Percentiles rank a stretch among this genome's conserved stretches.
Conservation (phyloP, 139 green algal species). For the Auxenochlorella protothecoides region DNA sequence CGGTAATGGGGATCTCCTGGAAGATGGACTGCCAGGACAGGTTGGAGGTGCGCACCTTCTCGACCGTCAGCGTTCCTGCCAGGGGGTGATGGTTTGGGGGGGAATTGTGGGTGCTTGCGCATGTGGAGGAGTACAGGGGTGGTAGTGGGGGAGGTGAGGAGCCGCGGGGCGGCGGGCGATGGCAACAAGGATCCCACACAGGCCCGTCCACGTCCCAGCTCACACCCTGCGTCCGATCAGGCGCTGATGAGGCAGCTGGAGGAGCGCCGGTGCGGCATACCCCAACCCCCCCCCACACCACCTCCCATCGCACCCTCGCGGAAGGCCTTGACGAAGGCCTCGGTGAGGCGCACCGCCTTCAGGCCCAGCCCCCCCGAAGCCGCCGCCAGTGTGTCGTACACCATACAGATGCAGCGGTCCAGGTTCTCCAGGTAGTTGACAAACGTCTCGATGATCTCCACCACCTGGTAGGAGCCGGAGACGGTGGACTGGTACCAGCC, state of each 20-base stretch:
- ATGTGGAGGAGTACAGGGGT: background rate
- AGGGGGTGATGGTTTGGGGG: background rate
- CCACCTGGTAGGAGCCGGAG: conserved; percentile 66
- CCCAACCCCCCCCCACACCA: conserved; percentile 49
- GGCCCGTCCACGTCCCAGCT: too few relatives aligned
- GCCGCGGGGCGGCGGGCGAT: too few relatives aligned
- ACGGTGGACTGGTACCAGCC: conserved; percentile 66
- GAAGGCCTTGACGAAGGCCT: conserved; percentile 85
- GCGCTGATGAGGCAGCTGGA: too few relatives aligned
- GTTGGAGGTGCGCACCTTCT: conserved; percentile 45
- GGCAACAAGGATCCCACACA: too few relatives aligned
- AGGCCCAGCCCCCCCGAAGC: conserved; percentile 28
- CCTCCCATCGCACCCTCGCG: conserved; percentile 28
- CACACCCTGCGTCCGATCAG: too few relatives aligned
- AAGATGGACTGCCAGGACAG: conserved; percentile 89
- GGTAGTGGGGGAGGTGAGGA: too few relatives aligned
- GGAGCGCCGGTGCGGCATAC: too few relatives aligned
- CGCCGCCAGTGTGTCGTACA: conserved; percentile 76
- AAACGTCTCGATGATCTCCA: conserved; percentile 97
- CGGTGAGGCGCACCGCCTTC: conserved; percentile 79
- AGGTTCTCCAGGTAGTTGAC: conserved; percentile 95
- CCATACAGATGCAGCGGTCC: conserved; percentile 87
- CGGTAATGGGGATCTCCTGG: conserved; percentile 81
- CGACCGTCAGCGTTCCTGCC: conserved; percentile 27
- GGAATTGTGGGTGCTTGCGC: background rate